Conservation (phyloP, 345 rosid species). For the Erysimum cheiranthoides region DNA sequence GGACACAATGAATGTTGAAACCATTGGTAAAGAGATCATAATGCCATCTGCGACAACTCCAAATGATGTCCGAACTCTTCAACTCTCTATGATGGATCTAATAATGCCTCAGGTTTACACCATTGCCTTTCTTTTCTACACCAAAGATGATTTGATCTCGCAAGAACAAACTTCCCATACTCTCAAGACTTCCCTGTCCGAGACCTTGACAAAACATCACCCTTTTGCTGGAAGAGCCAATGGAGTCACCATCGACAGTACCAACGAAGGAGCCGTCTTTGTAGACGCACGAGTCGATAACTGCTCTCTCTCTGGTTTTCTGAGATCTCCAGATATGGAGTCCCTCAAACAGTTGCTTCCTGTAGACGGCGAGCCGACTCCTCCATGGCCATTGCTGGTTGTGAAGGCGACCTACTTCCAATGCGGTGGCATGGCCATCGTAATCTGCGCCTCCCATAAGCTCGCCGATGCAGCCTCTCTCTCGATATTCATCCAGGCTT, state of each 20-base stretch:
- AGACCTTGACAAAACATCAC: neutral
- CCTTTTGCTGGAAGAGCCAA: neutral
- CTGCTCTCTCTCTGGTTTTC: neutral
- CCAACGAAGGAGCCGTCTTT: neutral
- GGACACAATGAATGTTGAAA: neutral
- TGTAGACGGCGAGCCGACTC: neutral
- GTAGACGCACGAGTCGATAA: neutral
- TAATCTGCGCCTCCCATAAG: neutral
- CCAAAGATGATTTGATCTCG: neutral
- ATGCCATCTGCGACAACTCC: neutral
- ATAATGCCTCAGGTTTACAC: neutral
- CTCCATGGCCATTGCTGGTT: conserved; percentile 1
- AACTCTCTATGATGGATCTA: neutral
- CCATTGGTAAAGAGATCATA: neutral
- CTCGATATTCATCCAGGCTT: neutral
- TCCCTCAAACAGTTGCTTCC: neutral
- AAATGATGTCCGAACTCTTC: neutral
- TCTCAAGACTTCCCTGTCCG: neutral
- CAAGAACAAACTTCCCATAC: neutral
- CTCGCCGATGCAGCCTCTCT: neutral
- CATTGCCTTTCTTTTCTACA: conserved; percentile 1
- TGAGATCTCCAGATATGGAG: neutral
- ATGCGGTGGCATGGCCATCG: neutral
- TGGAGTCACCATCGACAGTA: neutral
- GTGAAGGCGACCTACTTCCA: neutral